A percentile compares a stretch with the other conserved stretches of the same genome.
These are phyloP conservation scores for Angomonas deanei DNA, from an alignment of 208 protist genomes.

Conservation along the genomic window DNA sequence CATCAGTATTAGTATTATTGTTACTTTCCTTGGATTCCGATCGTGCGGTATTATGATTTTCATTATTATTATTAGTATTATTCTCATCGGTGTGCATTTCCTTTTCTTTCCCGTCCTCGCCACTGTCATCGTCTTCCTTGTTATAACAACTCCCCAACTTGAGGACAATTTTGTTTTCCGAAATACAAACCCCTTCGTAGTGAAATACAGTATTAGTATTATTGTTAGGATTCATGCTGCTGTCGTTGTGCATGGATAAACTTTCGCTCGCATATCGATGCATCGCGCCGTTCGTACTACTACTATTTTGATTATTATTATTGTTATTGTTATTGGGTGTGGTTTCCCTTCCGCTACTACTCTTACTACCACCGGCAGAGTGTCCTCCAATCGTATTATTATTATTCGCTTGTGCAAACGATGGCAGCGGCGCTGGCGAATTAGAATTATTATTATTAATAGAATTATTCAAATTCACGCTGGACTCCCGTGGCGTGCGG, in stretches of 20 bases:
- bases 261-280: background rate
- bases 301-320: slow-evolving; percentile 6
- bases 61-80: background rate
- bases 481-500: background rate
- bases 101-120: background rate
- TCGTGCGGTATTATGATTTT: too few species aligned
- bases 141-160: slow-evolving; percentile 1
- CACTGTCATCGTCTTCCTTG: background rate
- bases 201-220: slow-evolving; percentile 3
- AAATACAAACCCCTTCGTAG: slow-evolving; percentile 9
- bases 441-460: background rate
- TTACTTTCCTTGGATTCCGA: too few species aligned
- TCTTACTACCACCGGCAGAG: background rate
- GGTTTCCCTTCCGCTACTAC: background rate
- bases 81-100: too few species aligned
- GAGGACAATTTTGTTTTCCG: slow-evolving; percentile 10
- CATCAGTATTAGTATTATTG: background rate
- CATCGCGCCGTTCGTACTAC: background rate
- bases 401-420: background rate
- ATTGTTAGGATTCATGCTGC: background rate
- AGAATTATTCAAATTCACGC: too few species aligned
- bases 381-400: background rate
- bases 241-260: background rate
- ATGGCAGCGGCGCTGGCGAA: background rate
- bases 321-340: too few species aligned